phyloP scores from a whole-genome alignment of 164 flowering plant species.

The Platanus orientalis region DNA sequence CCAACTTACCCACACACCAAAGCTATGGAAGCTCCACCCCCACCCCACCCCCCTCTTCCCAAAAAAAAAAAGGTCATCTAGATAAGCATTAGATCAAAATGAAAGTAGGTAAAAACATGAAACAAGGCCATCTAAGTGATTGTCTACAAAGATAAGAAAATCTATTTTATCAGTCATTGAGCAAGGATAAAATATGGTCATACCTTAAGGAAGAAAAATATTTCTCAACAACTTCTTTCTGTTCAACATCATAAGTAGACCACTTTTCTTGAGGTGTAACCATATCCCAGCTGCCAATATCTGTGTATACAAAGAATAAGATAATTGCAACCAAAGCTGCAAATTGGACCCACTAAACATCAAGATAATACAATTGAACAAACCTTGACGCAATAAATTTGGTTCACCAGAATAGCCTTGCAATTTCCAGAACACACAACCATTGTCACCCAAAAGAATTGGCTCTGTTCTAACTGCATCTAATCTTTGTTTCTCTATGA shows the following conservation, averaged over 20 bases:
- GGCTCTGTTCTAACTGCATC: conserved; percentile 72
- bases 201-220: conserved; percentile 33
- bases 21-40: too few species aligned
- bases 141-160: too few species aligned
- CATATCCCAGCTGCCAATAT: conserved; percentile 23
- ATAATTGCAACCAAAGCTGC: background rate
- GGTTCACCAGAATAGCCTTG: conserved; percentile 32
- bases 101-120: background rate
- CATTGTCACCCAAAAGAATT: conserved; percentile 43
- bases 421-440: conserved; percentile 64
- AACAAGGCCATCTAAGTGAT: background rate
- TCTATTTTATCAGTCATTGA: background rate
- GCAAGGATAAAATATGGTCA: background rate
- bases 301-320: conserved; percentile 12
- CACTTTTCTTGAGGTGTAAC: conserved; percentile 29
- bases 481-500: conserved; percentile 33
- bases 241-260: conserved; percentile 28
- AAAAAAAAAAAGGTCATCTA: too few species aligned
- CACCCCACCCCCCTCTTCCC: too few species aligned
- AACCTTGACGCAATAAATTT: conserved; percentile 66
- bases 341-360: background rate
- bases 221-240: conserved; percentile 19
- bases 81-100: too few species aligned
- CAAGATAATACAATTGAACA: conserved; percentile 3
- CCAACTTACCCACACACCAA: too few species aligned